Evolutionary conservation across 169 alveolate species (phyloP), one percentile per base, ranked within the genome.

Genomic region (Babesia bigemina): DNA sequence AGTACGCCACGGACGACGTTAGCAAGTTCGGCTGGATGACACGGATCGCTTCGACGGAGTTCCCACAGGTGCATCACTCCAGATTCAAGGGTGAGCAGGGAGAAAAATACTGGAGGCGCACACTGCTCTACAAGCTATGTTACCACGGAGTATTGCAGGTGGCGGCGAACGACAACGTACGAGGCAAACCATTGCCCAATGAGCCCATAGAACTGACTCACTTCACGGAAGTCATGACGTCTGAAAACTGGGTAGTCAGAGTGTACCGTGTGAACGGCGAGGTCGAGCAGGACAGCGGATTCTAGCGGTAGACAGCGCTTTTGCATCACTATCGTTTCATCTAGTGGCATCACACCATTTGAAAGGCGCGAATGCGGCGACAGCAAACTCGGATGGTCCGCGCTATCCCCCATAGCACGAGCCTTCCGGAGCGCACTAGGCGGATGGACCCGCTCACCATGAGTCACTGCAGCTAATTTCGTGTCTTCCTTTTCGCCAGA

Each of bases 1-100:
- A 95, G 45, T 96, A 96, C 88, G 85, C 97, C 24, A 96, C 98
- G 63, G 99, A 98, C 90, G 99, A 98, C 84, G 87, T 98, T 26
- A 96, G 96, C 79, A 98, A 98, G 90, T 97, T 97, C 91, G 81
- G 96, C 26, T 98, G 99, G 99, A 96, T 97, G 95, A 91, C 96
- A 44, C 94, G 99, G 75, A 98, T 98, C 52, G 99, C 99, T 3
- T 93, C 70, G 45, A 87, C 79, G 63, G 91, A 77, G 63, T 76
- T 82, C 50, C 86, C 91, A 22, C 91, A 74, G 75, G 69, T 93
- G 52, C 75, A 70, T 42, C 91, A 71, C 28, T 60, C 49, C 8
- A 45, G 75, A 17, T 81, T 62, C 62, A 36, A 4, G 56, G 56
- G 61, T 57, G 17, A 91, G n/a, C 92, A 94, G 22, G 99, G 98